Evolutionary conservation across 2,329 filamentous ascomycete genomes (phyloP).

Genomic region (Periconia sp.): DNA sequence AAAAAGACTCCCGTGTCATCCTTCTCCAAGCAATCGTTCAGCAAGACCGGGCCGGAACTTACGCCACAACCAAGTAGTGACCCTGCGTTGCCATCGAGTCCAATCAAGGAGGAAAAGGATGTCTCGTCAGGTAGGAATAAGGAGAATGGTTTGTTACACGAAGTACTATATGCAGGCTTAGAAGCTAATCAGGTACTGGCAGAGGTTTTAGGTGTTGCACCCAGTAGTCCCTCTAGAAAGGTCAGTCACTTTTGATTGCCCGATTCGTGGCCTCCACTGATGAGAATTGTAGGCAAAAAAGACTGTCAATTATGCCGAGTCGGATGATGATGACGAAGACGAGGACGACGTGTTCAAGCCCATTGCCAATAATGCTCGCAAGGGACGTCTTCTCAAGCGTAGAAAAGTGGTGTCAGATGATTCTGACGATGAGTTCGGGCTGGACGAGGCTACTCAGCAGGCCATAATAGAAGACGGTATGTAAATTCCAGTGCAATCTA

Average conservation of each 20-base stretch:
- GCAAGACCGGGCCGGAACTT: constrained; percentile 42
- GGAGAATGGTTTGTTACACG: constrained; percentile 53
- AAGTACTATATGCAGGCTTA: constrained; percentile 40
- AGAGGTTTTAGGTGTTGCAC: constrained; percentile 50
- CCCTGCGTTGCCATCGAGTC: constrained; percentile 65
- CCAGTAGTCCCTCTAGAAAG: constrained; percentile 78
- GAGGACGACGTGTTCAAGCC: constrained; percentile 71
- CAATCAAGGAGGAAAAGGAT: constrained; percentile 64
- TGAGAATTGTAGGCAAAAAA: constrained; percentile 58
- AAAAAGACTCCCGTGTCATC: constrained; percentile 29
- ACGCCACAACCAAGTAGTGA: constrained; percentile 85
- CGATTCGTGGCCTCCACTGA: constrained; percentile 7
- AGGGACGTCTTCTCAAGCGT: constrained; percentile 56
- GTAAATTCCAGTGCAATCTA: not conserved
- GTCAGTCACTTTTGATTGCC: constrained; percentile 50
- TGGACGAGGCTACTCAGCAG: constrained; percentile 58
- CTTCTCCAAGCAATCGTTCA: constrained; percentile 36
- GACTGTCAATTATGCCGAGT: constrained; percentile 79
- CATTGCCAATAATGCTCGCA: constrained; percentile 48
- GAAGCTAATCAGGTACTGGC: constrained; percentile 45
- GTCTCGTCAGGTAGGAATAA: constrained; percentile 53
- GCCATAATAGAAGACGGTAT: constrained; percentile 58
- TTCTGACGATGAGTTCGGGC: constrained; percentile 67
- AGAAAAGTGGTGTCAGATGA: constrained; percentile 65
- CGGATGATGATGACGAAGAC: constrained; percentile 75